Base-by-base conservation (phyloP, 192 early-diverging fungal genomes). In the Linnemannia elongata region DNA sequence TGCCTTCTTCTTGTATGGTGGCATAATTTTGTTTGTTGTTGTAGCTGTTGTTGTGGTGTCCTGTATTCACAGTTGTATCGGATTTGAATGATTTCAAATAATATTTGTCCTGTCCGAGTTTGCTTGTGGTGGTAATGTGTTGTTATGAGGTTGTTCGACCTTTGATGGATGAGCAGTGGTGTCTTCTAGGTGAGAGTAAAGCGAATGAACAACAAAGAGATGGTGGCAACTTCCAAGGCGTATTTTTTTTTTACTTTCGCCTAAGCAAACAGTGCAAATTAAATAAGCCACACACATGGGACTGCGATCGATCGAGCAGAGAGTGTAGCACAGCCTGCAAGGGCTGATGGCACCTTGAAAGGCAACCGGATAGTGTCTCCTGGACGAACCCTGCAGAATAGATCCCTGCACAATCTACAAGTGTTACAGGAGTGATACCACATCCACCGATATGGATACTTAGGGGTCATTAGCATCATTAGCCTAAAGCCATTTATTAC, bases 1-100 rank as follows among this genome's bases (percentile, higher is more conserved):
- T 0, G 49, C 76, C 22, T 76, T 87, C 74, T 87, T 87, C 44
- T 86, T 86, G 41, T 70, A 72, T 57, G 85, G 72, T 39, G 85
- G 79, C 85, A 87, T 87, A 27, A 20, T 47, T 66, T 41, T 13
- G 20, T 36, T 70, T 30, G 44, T 42, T 49, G n/a, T 78, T 41
- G 36, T 72, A 27, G 39, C 18, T 35, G 8, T 22, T 54, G 39
- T 10, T 60, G 57, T n/a, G 42, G 18, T 9, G 27, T 33, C 49
- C 49, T 22, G 49, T 68, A 60, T n/a, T 7, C 47, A 10, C 20
- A 2, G 74, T 52, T 35, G 44, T 30, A 12, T 45, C 35, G 18
- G 6, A 18, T 1, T 41, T 35, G 9, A 24, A 38, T 20, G 18
- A 4, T 35, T 33, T 13, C 30, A 6, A 18, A 52, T 52, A 52